Percentiles rank a stretch among this genome's conserved stretches.
Evolutionary conservation across 495 filamentous ascomycete species (phyloP).

Genomic region (Ramalina intermedia): DNA sequence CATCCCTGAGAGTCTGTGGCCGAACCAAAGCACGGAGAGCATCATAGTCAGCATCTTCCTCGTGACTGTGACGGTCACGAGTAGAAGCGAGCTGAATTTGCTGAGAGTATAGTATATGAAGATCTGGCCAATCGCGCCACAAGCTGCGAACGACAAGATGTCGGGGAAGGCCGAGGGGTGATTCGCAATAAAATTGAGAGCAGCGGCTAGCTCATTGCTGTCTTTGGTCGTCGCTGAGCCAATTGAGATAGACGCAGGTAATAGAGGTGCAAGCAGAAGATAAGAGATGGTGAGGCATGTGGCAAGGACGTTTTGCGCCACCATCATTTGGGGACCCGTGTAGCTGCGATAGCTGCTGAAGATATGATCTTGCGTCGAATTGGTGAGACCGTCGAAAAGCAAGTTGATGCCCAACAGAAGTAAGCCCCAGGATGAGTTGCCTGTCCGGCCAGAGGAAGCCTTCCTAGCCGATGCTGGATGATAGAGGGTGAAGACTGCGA

Average conservation of each 20-base stretch:
- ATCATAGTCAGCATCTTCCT: constrained; percentile 99
- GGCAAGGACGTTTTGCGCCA: constrained; percentile 81
- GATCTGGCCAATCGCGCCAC: constrained; percentile 84
- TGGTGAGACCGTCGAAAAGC: constrained; percentile 89
- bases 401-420: constrained; percentile 81
- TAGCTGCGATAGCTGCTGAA: constrained; percentile 65
- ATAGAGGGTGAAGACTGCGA: constrained; percentile 86
- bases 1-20: constrained; percentile 66
- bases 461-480: constrained; percentile 62
- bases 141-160: constrained; percentile 81
- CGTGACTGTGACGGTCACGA: constrained; percentile 94
- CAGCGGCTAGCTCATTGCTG: constrained; percentile 57
- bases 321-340: constrained; percentile 97
- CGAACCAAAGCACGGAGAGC: constrained; percentile 85
- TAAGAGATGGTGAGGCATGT: constrained; percentile 61
- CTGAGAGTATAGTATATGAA: constrained; percentile 97
- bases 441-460: constrained; percentile 25
- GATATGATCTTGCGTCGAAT: constrained; percentile 92
- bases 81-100: constrained; percentile 76
- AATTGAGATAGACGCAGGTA: constrained; percentile 51
- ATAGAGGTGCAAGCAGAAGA: constrained; percentile 61
- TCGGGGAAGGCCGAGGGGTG: constrained; percentile 71
- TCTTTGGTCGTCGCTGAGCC: constrained; percentile 38
- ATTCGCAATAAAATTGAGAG: constrained; percentile 61
- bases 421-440: constrained; percentile 55